These are phyloP conservation scores for Ramularia collo-cygni DNA, from an alignment of 2,329 filamentous ascomycete species.

Conservation along the genomic window DNA sequence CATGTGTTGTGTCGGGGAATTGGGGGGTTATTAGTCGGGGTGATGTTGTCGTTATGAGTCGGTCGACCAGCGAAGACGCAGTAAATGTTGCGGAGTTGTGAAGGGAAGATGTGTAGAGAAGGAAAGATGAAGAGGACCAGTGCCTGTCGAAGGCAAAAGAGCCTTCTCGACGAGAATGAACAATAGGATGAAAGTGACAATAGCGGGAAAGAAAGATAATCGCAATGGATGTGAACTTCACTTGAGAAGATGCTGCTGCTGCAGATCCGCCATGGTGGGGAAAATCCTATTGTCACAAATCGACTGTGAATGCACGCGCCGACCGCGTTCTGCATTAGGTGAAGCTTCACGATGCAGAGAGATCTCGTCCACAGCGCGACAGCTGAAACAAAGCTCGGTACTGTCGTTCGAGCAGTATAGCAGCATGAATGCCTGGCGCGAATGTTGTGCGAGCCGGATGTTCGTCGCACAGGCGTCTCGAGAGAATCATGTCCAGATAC, in stretches of 20 bases:
- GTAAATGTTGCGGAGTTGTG: constrained; percentile 2
- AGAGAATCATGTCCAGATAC: background rate
- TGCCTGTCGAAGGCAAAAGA: constrained; percentile 25
- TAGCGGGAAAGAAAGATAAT: constrained; percentile 21
- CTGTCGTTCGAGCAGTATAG: constrained; percentile 4
- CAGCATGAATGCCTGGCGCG: constrained; percentile 7
- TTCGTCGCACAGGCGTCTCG: constrained; percentile 2
- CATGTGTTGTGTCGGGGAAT: constrained; percentile 24
- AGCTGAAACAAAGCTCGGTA: constrained; percentile 15
- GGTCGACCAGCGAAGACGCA: constrained; percentile 19
- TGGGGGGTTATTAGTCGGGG: constrained; percentile 8
- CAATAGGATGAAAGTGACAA: constrained; percentile 35
- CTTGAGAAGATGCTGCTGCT: constrained; percentile 11
- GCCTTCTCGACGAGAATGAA: constrained; percentile 24
- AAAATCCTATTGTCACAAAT: constrained; percentile 23
- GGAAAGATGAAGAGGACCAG: constrained; percentile 16
- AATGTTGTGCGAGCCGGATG: constrained; percentile 3
- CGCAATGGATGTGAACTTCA: constrained; percentile 12
- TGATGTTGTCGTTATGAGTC: constrained; percentile 7
- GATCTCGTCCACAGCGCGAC: constrained; percentile 8
- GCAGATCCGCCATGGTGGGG: constrained; percentile 10
- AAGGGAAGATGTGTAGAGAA: constrained; percentile 14
- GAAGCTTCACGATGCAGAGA: constrained; percentile 6
- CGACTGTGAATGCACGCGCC: constrained; percentile 21
- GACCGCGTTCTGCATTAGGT: constrained; percentile 2